Evolutionary conservation across 805 yeast genomes (phyloP).

Genomic region (Blastobotrys terrestris): DNA sequence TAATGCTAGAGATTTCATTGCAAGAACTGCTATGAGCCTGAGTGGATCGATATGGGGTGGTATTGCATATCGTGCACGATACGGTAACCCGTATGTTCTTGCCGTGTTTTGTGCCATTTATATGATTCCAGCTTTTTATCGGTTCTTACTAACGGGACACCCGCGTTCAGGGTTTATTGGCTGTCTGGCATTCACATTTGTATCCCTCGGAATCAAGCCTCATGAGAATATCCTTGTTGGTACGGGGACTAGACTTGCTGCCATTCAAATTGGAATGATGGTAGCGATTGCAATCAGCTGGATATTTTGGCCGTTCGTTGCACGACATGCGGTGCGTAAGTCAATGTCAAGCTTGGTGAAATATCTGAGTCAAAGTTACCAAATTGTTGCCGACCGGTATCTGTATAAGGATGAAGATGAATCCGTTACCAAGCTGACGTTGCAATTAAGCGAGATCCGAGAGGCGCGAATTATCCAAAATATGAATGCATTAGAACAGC

Average conservation of each 20-base stretch:
- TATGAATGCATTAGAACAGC: constrained; percentile 34
- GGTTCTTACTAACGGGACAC: constrained; percentile 34
- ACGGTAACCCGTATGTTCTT: constrained; percentile 36
- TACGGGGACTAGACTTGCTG: constrained; percentile 37
- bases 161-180: constrained; percentile 41
- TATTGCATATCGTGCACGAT: constrained; percentile 37
- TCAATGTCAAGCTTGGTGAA: constrained; percentile 36
- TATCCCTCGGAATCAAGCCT: constrained; percentile 30
- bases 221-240: constrained; percentile 25
- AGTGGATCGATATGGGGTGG: constrained; percentile 45
- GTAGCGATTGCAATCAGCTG: constrained; percentile 37
- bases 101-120: constrained; percentile 37
- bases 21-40: constrained; percentile 34
- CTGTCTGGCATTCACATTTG: constrained; percentile 37
- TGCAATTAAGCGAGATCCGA: constrained; percentile 40
- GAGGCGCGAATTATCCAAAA: constrained; percentile 45
- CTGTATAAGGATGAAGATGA: constrained; percentile 43
- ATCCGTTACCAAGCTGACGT: constrained; percentile 40
- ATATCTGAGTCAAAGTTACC: constrained; percentile 42
- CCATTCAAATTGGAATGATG: constrained; percentile 36
- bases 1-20: constrained; percentile 22
- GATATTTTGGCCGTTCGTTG: constrained; percentile 45
- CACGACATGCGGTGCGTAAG: constrained; percentile 37
- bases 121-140: constrained; percentile 30
- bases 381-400: constrained; percentile 42